Evolutionary conservation across 805 yeast genomes (phyloP).

Genomic region (Zygosaccharomyces kombuchaensis): DNA sequence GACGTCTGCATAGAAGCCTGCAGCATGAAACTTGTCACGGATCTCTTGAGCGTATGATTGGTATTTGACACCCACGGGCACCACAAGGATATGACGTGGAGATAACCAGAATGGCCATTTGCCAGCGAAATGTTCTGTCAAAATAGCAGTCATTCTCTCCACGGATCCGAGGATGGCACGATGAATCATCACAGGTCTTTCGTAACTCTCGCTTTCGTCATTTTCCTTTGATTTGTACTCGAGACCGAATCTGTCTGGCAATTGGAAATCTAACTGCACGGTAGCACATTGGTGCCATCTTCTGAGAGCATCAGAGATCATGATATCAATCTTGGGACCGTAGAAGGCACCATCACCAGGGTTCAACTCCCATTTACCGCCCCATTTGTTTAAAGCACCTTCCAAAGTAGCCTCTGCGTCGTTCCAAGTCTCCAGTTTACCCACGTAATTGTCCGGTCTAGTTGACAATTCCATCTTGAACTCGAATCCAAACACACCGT

Average conservation of each 20-base stretch:
- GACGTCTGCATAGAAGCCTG: conserved; percentile 87
- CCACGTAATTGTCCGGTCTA: conserved; percentile 94
- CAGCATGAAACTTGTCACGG: conserved; percentile 59
- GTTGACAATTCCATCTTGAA: conserved; percentile 97
- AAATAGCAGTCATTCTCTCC: conserved; percentile 98
- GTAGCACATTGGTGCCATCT: conserved; percentile 99
- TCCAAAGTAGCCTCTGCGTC: conserved; percentile 82
- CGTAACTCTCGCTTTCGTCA: conserved; percentile 44
- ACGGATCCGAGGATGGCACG: conserved; percentile 98
- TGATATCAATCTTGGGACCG: conserved; percentile 94
- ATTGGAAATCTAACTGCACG: conserved; percentile 96
- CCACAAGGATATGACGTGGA: conserved; percentile 96
- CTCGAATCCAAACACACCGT: conserved; percentile 90
- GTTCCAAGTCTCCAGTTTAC: conserved; percentile 93
- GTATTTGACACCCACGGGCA: conserved; percentile 95
- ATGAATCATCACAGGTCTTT: conserved; percentile 98
- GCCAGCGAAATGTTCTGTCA: conserved; percentile 97
- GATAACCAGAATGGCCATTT: conserved; percentile 99
- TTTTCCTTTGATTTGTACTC: conserved; percentile 73
- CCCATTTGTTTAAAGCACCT: conserved; percentile 76
- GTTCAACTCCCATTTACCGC: conserved; percentile 90
- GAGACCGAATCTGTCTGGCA: conserved; percentile 89
- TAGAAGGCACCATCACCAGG: conserved; percentile 97
- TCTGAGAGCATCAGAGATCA: conserved; percentile 87
- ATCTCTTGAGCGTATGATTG: conserved; percentile 84